These are phyloP conservation scores for Tylopilus felleus DNA, from an alignment of 768 basidiomycete genomes.

Conservation along the genomic window DNA sequence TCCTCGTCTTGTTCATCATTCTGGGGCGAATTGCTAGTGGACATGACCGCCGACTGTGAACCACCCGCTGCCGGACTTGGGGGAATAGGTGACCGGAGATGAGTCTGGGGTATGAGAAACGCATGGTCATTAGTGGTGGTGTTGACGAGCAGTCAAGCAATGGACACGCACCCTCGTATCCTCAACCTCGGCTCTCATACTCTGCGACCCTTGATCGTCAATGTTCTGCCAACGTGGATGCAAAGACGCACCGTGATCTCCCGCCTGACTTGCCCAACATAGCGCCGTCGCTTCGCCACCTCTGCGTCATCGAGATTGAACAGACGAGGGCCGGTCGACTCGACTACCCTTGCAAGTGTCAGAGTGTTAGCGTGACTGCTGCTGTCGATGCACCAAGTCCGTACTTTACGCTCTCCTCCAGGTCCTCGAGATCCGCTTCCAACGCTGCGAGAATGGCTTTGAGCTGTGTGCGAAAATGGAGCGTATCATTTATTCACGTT, in stretches of 20 bases:
- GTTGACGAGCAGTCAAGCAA: not conserved
- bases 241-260: conserved; percentile 72
- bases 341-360: conserved; percentile 63
- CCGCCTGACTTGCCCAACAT: conserved; percentile 68
- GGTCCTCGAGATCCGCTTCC: conserved; percentile 84
- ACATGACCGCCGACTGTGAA: conserved; percentile 13
- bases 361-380: conserved; percentile 1
- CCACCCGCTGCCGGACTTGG: conserved; percentile 16
- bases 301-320: conserved; percentile 82
- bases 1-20: conserved; percentile 57
- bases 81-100: conserved; percentile 15
- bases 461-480: conserved; percentile 42
- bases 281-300: conserved; percentile 69
- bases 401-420: conserved; percentile 92
- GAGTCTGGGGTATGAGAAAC: conserved; percentile 1
- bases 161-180: conserved; percentile 15
- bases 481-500: not conserved
- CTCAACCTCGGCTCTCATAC: conserved; percentile 66
- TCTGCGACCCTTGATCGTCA: conserved; percentile 52
- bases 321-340: conserved; percentile 75
- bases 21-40: conserved; percentile 9
- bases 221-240: conserved; percentile 1
- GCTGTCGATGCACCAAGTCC: conserved; percentile 15
- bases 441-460: conserved; percentile 72
- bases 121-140: not conserved